Evolutionary conservation across 2,329 filamentous ascomycete genomes (phyloP).

Genomic region (Stenocarpella maydis): DNA sequence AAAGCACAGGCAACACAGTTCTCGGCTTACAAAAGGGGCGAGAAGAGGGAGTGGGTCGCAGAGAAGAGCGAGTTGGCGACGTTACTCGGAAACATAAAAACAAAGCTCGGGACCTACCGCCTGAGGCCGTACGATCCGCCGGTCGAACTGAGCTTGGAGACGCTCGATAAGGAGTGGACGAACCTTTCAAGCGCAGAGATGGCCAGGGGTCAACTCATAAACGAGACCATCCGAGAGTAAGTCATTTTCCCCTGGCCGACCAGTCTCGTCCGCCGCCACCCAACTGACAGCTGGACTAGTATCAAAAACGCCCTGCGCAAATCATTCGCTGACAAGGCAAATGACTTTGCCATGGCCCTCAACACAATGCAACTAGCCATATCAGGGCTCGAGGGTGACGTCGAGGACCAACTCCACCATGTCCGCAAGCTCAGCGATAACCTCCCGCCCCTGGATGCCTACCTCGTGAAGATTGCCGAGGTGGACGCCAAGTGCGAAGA

Average conservation of each 20-base stretch:
- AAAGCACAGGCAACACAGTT: constrained; percentile 87
- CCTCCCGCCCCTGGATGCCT: constrained; percentile 87
- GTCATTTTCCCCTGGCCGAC: constrained; percentile 41
- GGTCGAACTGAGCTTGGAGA: constrained; percentile 80
- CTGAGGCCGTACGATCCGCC: constrained; percentile 92
- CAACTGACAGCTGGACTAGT: constrained; percentile 48
- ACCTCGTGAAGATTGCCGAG: constrained; percentile 84
- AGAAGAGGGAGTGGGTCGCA: constrained; percentile 95
- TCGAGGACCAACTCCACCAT: constrained; percentile 92
- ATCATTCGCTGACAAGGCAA: constrained; percentile 96
- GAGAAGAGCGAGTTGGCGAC: constrained; percentile 97
- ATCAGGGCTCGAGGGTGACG: constrained; percentile 94
- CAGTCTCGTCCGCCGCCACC: not conserved
- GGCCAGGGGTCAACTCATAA: constrained; percentile 89
- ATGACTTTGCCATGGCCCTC: constrained; percentile 94
- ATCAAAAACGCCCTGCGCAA: constrained; percentile 95
- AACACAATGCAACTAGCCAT: constrained; percentile 96
- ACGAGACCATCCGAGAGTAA: constrained; percentile 95
- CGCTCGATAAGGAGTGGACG: constrained; percentile 84
- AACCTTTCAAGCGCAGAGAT: constrained; percentile 84
- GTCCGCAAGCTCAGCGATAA: constrained; percentile 86
- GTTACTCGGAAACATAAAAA: constrained; percentile 96
- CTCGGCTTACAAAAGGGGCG: constrained; percentile 85
- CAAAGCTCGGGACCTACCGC: constrained; percentile 94
- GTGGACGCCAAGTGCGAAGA: constrained; percentile 91